A percentile compares a stretch with the other conserved stretches of the same genome.
These are phyloP conservation scores for Kuraishia capsulata DNA, from an alignment of 805 yeast species.

Conservation along the genomic window DNA sequence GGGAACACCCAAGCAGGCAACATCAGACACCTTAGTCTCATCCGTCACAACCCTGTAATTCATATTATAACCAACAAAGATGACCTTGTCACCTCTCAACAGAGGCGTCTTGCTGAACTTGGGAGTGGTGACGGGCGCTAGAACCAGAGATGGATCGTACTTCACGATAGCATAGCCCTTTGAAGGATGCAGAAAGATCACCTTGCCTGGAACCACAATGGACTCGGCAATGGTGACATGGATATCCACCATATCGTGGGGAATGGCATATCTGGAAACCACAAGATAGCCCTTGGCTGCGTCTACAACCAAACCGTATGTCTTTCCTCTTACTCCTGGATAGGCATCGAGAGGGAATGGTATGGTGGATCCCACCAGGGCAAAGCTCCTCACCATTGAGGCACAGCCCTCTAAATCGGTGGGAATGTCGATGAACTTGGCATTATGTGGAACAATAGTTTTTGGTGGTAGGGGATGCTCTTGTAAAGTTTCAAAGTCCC, in stretches of 20 bases:
- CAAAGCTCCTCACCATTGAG: constrained; percentile 57
- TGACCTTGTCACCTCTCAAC: constrained; percentile 64
- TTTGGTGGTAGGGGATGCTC: constrained; percentile 56
- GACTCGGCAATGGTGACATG: constrained; percentile 80
- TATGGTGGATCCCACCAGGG: constrained; percentile 52
- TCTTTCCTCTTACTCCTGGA: constrained; percentile 49
- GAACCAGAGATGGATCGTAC: constrained; percentile 68
- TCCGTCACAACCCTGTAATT: constrained; percentile 62
- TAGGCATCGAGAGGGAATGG: constrained; percentile 74
- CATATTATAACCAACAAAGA: constrained; percentile 76
- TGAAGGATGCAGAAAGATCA: constrained; percentile 78
- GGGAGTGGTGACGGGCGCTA: constrained; percentile 67
- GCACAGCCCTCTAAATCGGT: constrained; percentile 45
- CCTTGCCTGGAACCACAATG: constrained; percentile 68
- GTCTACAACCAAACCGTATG: constrained; percentile 77
- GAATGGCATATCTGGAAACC: constrained; percentile 69
- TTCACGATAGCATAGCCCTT: constrained; percentile 78
- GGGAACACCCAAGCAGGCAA: constrained; percentile 67
- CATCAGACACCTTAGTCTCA: constrained; percentile 68
- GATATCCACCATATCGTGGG: constrained; percentile 75
- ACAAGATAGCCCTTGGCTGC: constrained; percentile 72
- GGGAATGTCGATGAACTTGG: constrained; percentile 64
- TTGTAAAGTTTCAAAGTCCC: constrained; percentile 45
- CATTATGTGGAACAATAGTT: constrained; percentile 45
- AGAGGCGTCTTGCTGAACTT: constrained; percentile 45